phyloP scores from a whole-genome alignment of 2,329 filamentous ascomycete species.

The Diaporthe batatas region DNA sequence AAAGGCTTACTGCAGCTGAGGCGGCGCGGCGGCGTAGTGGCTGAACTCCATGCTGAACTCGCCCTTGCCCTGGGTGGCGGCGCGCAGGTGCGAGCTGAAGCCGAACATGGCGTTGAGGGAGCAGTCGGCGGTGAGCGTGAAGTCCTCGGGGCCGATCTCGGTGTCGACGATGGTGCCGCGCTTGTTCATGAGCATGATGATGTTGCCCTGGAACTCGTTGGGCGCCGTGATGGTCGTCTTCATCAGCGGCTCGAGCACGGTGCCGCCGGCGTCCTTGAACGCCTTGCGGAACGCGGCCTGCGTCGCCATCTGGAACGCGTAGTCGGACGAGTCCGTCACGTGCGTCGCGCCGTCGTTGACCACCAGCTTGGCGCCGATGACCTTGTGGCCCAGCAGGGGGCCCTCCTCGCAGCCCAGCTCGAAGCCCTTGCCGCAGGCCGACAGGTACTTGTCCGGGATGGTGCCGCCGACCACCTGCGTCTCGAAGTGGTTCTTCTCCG shows the following conservation, averaged over 20 bases:
- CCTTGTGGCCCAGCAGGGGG: constrained; percentile 91
- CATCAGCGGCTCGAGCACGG: constrained; percentile 96
- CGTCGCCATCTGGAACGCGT: constrained; percentile 93
- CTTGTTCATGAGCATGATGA: constrained; percentile 97
- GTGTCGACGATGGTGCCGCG: constrained; percentile 95
- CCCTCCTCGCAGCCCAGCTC: constrained; percentile 85
- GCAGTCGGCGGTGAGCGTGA: constrained; percentile 92
- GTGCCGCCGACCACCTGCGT: constrained; percentile 88
- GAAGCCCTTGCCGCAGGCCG: constrained; percentile 96
- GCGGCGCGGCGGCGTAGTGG: constrained; percentile 89
- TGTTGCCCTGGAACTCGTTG: constrained; percentile 96
- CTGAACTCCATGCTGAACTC: constrained; percentile 99
- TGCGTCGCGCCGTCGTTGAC: constrained; percentile 97
- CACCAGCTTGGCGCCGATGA: constrained; percentile 90
- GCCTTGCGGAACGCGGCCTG: constrained; percentile 97
- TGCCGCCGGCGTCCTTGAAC: constrained; percentile 83
- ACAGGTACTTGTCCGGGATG: constrained; percentile 96
- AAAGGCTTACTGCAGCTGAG: constrained; percentile 82
- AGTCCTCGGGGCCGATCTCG: constrained; percentile 93
- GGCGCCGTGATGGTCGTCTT: constrained; percentile 97
- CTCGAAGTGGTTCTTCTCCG: constrained; percentile 86
- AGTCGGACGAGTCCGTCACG: constrained; percentile 97
- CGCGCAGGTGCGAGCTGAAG: constrained; percentile 90
- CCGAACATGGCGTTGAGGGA: constrained; percentile 98
- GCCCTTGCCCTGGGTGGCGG: constrained; percentile 96